Evolutionary conservation across 1,139 yeast genomes (phyloP), one percentile per base, ranked within the genome.

Genomic region (Kazachstania sp.): DNA sequence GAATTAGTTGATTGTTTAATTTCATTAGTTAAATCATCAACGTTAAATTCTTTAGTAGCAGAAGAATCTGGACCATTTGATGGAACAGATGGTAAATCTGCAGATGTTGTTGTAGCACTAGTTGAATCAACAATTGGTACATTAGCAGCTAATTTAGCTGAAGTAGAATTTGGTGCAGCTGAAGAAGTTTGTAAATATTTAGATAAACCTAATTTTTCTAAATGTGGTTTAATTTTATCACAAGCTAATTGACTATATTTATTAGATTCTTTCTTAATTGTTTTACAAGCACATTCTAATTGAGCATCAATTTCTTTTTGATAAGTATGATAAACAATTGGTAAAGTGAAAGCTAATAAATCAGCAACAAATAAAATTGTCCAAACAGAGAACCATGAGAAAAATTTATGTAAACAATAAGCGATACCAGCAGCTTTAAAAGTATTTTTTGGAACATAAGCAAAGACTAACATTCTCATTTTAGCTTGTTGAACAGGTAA

Each of bases 281-380:
- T 60, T 54, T 75, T 71, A 54, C 81, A 70, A 64, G 73, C 75
- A 56, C 79, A 73, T 51, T 76, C 77, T 49, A 84, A 75, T 47
- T 79, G 78, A 46, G 82, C 81, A 69, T 90, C 95, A 65, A 92
- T 84, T 71, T 85, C 84, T 61, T 74, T 74, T 74, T 87, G 82
- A 77, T 86, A 81, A 57, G 74, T 75, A 56, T 76, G 70, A 73
- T 90, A 92, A 54, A 85, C 61, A 34, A 78, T 78, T 51, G 98
- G 97, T 45, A 78, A 70, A 43, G 94, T 71, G 75, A 92, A 92
- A 19, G 85, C 75, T 34, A 74, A 66, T 46, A 86, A 68, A 48
- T 84, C 78, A 41, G 78, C 67, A 45, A 77, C 61, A 55, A 84
- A 70, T 39, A 79, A 61, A 59, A 90, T 70, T 36, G 83, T 73